These are phyloP conservation scores for Tricladium varicosporioides DNA, from an alignment of 2,329 filamentous ascomycete genomes.

Conservation along the genomic window DNA sequence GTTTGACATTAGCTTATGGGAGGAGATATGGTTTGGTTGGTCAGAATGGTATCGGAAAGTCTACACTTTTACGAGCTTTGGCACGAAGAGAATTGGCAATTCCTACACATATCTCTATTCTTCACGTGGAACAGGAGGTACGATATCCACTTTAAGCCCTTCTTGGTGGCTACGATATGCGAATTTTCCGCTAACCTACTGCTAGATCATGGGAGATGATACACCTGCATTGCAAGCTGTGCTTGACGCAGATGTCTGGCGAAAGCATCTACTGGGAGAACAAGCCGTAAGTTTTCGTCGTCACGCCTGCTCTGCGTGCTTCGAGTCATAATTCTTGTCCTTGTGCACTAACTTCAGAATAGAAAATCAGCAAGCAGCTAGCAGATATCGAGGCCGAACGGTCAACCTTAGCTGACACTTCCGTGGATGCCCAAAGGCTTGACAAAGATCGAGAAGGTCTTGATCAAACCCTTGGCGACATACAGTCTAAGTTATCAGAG, in stretches of 20 bases:
- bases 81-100: constrained; percentile 92
- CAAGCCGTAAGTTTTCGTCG: constrained; percentile 62
- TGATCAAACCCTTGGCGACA: constrained; percentile 85
- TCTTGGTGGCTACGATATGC: no score
- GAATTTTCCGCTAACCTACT: constrained; percentile 28
- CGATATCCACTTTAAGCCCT: no score
- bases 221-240: constrained; percentile 94
- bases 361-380: constrained; percentile 76
- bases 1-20: constrained; percentile 85
- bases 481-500: constrained; percentile 88
- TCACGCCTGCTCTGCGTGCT: background rate
- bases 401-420: constrained; percentile 82
- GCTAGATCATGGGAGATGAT: constrained; percentile 86
- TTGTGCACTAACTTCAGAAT: constrained; percentile 21
- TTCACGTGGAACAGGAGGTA: constrained; percentile 98
- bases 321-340: background rate
- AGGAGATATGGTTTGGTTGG: constrained; percentile 95
- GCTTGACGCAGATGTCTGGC: constrained; percentile 96
- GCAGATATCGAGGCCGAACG: constrained; percentile 75
- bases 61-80: constrained; percentile 87
- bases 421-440: constrained; percentile 78
- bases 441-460: constrained; percentile 87
- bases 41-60: constrained; percentile 98
- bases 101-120: constrained; percentile 95
- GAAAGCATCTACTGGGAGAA: constrained; percentile 88